Percentiles rank a stretch among this genome's conserved stretches.
phyloP scores from a whole-genome alignment of 2,329 filamentous ascomycete genomes.

The Rachicladosporium sp. region DNA sequence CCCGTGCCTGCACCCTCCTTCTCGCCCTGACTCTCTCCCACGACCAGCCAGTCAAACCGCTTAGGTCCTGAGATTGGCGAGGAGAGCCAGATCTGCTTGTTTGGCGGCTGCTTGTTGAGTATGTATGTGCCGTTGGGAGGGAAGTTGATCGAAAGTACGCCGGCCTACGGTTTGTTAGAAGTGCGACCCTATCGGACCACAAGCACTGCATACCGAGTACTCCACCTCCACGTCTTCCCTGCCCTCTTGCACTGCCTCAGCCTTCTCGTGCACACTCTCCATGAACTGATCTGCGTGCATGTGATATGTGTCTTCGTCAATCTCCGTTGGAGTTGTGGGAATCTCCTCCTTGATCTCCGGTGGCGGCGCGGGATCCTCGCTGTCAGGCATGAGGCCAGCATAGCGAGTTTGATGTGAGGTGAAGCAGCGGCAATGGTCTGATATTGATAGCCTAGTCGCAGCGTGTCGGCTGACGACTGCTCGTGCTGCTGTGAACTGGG shows the following conservation, averaged over 20 bases:
- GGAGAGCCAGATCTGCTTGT: constrained; percentile 94
- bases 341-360: constrained; percentile 24
- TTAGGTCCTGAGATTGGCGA: constrained; percentile 86
- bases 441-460: background rate
- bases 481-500: no score
- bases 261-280: constrained; percentile 40
- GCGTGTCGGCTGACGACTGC: no score
- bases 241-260: constrained; percentile 66
- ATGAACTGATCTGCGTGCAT: constrained; percentile 66
- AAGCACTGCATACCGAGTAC: constrained; percentile 56
- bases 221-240: constrained; percentile 74
- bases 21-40: constrained; percentile 59
- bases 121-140: constrained; percentile 69
- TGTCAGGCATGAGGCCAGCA: constrained; percentile 31
- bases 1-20: constrained; percentile 66
- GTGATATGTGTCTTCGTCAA: constrained; percentile 64
- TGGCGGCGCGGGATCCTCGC: constrained; percentile 29
- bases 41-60: constrained; percentile 78
- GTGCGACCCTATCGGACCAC: background rate
- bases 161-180: constrained; percentile 46
- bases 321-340: constrained; percentile 39
- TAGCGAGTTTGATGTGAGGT: constrained; percentile 3
- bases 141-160: constrained; percentile 67
- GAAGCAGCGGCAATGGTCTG: constrained; percentile 13
- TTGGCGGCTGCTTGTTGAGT: constrained; percentile 96